Evolutionary conservation across 371 early-diverging fungal species (phyloP).

Genomic region (Synchytrium microbalum): DNA sequence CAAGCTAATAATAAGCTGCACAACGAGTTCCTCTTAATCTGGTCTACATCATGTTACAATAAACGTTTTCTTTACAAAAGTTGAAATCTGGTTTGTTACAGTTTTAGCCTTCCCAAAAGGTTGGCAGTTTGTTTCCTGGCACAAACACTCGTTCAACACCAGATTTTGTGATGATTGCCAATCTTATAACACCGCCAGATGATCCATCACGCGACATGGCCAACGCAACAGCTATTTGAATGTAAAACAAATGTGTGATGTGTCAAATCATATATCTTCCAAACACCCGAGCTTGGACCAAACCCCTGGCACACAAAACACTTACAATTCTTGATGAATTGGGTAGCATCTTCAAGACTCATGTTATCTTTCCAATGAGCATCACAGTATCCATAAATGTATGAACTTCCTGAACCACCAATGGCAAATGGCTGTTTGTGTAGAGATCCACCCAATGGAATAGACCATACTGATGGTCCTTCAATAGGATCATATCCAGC

Average conservation of each 20-base stretch:
- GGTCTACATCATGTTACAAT: no score
- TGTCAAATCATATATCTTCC: slow-evolving; percentile 8
- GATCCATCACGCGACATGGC: slow-evolving; percentile 98
- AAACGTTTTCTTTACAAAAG: no score
- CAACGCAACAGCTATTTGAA: slow-evolving; percentile 67
- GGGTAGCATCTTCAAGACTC: slow-evolving; percentile 83
- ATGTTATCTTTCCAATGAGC: slow-evolving; percentile 75
- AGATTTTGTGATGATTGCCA: slow-evolving; percentile 89
- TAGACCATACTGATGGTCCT: slow-evolving; percentile 88
- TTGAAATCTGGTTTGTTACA: no score
- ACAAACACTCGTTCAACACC: slow-evolving; percentile 88
- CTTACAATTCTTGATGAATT: slow-evolving; percentile 92
- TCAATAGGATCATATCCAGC: slow-evolving; percentile 96
- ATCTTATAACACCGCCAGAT: slow-evolving; percentile 97
- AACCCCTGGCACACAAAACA: no score
- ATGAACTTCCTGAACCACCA: slow-evolving; percentile 96
- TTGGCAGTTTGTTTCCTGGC: slow-evolving; percentile 74
- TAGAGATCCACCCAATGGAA: slow-evolving; percentile 93
- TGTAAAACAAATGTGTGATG: slow-evolving; percentile 4
- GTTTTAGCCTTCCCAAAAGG: slow-evolving; percentile 40
- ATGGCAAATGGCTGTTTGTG: slow-evolving; percentile 91
- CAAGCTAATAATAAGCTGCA: no score
- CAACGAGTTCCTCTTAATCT: no score
- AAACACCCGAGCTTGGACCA: slow-evolving; percentile 26
- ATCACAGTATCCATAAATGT: slow-evolving; percentile 98